Percentiles rank a stretch among this genome's conserved stretches.
These are phyloP conservation scores for Globisporangium splendens DNA, from an alignment of 352 stramenopile genomes.

Conservation along the genomic window DNA sequence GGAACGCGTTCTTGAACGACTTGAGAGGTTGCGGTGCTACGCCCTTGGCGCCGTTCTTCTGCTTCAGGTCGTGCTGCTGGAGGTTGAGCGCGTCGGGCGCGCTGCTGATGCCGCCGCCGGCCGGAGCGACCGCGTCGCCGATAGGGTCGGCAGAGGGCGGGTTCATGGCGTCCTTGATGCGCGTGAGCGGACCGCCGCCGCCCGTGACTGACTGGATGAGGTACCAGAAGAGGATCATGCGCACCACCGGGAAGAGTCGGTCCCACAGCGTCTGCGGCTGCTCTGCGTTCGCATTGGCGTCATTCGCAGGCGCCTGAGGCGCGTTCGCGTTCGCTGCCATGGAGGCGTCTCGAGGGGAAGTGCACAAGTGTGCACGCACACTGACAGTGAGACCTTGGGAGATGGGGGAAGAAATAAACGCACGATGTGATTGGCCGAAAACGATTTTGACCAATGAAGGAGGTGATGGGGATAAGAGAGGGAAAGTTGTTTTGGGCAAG, in stretches of 20 bases:
- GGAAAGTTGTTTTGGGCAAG: too few species aligned
- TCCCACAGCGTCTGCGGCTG: slow-evolving; percentile 47
- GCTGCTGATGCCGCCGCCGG: not conserved
- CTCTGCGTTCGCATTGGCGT: slow-evolving; percentile 5
- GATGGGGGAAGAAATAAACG: too few species aligned
- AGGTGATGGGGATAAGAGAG: too few species aligned
- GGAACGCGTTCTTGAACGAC: slow-evolving; percentile 57
- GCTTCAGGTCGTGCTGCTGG: slow-evolving; percentile 9
- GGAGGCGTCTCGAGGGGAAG: not conserved
- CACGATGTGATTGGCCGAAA: too few species aligned
- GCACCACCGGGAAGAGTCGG: slow-evolving; percentile 59
- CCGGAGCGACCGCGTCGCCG: not conserved
- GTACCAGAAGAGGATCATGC: slow-evolving; percentile 84
- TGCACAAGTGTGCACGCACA: not conserved
- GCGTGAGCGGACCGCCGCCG: slow-evolving; percentile 12
- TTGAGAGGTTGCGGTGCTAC: slow-evolving; percentile 13
- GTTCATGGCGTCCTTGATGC: slow-evolving; percentile 13
- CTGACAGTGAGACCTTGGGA: too few species aligned
- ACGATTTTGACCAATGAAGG: too few species aligned
- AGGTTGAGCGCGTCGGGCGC: slow-evolving; percentile 8
- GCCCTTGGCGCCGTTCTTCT: not conserved
- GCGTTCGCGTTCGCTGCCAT: slow-evolving; percentile 13
- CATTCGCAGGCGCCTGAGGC: slow-evolving; percentile 4
- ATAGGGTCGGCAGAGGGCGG: slow-evolving; percentile 16
- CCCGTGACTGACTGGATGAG: slow-evolving; percentile 52